Percentiles rank a stretch among this genome's conserved stretches.
These are phyloP conservation scores for Tausonia pullulans DNA, from an alignment of 1,284 basidiomycete genomes.

Conservation along the genomic window DNA sequence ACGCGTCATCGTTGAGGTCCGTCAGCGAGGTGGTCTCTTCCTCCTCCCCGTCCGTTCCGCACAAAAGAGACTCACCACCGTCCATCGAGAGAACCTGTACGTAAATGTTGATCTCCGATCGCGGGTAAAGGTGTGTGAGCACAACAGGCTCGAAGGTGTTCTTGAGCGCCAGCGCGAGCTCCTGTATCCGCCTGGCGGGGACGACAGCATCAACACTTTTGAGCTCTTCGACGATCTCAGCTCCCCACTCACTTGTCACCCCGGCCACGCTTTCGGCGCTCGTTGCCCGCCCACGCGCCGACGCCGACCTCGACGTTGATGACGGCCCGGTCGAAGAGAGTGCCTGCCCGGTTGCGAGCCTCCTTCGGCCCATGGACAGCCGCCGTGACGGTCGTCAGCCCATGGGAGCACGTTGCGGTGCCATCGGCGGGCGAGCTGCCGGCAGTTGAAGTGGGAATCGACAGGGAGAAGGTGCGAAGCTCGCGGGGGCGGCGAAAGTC, in stretches of 20 bases:
- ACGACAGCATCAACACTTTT: background rate
- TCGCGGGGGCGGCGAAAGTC: slow-evolving; percentile 86
- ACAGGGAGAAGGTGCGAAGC: slow-evolving; percentile 43
- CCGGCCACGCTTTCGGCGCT: slow-evolving; percentile 59
- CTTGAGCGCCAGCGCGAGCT: slow-evolving; percentile 75
- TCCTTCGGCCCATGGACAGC: slow-evolving; percentile 87
- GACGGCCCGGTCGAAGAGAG: slow-evolving; percentile 66
- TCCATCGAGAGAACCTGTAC: slow-evolving; percentile 89
- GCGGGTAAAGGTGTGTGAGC: slow-evolving; percentile 79
- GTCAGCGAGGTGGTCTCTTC: too few species aligned
- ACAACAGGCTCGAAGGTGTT: slow-evolving; percentile 93
- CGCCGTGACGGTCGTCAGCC: slow-evolving; percentile 75
- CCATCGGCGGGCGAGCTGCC: slow-evolving; percentile 56
- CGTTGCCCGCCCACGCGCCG: slow-evolving; percentile 72
- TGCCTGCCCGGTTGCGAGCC: slow-evolving; percentile 60
- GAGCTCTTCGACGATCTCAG: background rate
- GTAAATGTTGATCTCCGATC: slow-evolving; percentile 86
- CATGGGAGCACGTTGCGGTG: slow-evolving; percentile 70
- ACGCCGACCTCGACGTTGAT: slow-evolving; percentile 77
- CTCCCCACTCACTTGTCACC: slow-evolving; percentile 68
- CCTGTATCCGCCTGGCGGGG: slow-evolving; percentile 62
- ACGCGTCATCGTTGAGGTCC: background rate
- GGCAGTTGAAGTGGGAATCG: slow-evolving; percentile 6
- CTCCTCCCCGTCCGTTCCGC: background rate
- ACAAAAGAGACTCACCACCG: slow-evolving; percentile 43